Base-by-base conservation (phyloP, 2,329 filamentous ascomycete species). In the Fusarium neocosmosporiellum region DNA sequence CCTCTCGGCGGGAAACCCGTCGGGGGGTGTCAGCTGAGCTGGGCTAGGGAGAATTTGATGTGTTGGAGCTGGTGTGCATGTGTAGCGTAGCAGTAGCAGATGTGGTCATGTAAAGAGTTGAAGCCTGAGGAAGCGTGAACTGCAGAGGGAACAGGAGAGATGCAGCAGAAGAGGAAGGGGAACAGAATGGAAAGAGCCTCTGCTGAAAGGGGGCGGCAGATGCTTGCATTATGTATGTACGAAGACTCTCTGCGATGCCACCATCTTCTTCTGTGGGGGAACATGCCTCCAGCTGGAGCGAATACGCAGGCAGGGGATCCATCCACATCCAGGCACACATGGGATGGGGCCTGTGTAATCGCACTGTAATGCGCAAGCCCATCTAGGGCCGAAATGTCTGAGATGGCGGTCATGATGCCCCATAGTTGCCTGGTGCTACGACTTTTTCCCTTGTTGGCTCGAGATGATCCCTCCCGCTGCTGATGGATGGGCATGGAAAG, bases 351-450 rank as follows among this genome's bases (percentile, higher is more conserved):
- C 8, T 46, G 41, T 46, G 59, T 54, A 37, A 48, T 62, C 63
- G 57, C 43, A 55, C 63, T 39, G 59, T 62, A 63, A 59, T 64
- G 57, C 58, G 43, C 58, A 69, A 68, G 58, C 53, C 33, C 46
- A 61, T 66, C 37, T 27, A 58, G 22, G 46, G 55, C 50, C 36
- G 50, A 43, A 66, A 65, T 75, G 66, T 77, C 72, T 73, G 67
- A 76, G 74, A 70, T 62, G 34, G 31, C 43, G 54, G 66, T 66
- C 50, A 74, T 70, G 63, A 74, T 76, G 72, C 63, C 62, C 75
- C 73, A 74, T 76, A 78, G 80, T 78, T 81, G 80, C 78, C 80
- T 81, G 73, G 77, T 72, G 75, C 68, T 71, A 69, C 63, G 62
- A 65, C 63, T 57, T 65, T 74, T 65, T 70, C 13, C 71, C 67